Evolutionary conservation across 148 eudicot genomes (phyloP).

Genomic region (Rhododendron mucronatum): DNA sequence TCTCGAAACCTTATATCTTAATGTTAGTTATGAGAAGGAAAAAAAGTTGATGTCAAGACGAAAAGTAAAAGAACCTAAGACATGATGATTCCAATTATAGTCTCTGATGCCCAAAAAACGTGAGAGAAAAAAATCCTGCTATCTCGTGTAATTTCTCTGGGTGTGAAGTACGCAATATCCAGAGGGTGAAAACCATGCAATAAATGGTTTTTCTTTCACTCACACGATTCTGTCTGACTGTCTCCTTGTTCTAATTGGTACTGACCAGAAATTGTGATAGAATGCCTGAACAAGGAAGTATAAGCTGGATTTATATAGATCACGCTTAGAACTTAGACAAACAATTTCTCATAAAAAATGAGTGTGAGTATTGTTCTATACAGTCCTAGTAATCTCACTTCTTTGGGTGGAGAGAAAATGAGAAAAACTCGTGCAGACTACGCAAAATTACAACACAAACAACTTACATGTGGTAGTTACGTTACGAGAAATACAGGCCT

Average conservation of each 20-base stretch:
- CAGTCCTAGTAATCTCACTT: neutral
- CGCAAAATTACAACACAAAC: neutral
- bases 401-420: neutral
- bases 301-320: neutral
- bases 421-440: neutral
- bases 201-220: neutral
- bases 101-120: neutral
- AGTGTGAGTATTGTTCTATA: conserved; percentile 5
- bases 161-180: neutral
- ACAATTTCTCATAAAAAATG: neutral
- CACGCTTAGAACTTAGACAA: neutral
- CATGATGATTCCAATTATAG: neutral
- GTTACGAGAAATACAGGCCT: neutral
- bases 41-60: neutral
- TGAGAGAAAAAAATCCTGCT: neutral
- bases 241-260: neutral
- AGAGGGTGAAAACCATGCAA: neutral
- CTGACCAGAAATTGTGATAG: neutral
- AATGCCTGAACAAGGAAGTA: neutral
- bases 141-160: neutral
- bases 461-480: neutral
- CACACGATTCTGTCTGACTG: neutral
- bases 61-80: neutral
- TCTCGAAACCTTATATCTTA: neutral
- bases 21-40: neutral